Evolutionary conservation across 768 basidiomycete genomes (phyloP).

Genomic region (Trametes elegans): DNA sequence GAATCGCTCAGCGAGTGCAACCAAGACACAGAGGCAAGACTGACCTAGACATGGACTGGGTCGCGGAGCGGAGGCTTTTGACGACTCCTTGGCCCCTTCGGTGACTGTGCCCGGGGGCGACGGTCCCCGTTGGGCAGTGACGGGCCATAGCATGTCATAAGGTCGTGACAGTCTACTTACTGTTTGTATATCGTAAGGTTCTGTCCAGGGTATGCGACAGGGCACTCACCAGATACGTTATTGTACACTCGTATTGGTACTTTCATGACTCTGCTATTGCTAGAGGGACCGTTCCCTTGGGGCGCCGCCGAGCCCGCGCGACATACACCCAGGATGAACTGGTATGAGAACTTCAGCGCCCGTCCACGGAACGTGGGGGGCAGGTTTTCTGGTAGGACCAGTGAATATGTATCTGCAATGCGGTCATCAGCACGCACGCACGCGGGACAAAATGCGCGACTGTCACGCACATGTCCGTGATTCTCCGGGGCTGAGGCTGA

Average conservation of each 20-base stretch:
- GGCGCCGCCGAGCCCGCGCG: slow-evolving; percentile 41
- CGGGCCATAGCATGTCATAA: slow-evolving; percentile 86
- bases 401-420: slow-evolving; percentile 70
- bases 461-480: slow-evolving; percentile 72
- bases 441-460: background rate
- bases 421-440: background rate
- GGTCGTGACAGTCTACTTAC: slow-evolving; percentile 53
- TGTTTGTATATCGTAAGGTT: slow-evolving; percentile 17
- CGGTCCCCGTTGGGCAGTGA: slow-evolving; percentile 29
- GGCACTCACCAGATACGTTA: slow-evolving; percentile 66
- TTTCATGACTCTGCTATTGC: slow-evolving; percentile 77
- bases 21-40: background rate
- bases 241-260: slow-evolving; percentile 92
- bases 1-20: background rate
- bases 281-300: slow-evolving; percentile 38
- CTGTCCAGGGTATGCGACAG: background rate
- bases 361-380: slow-evolving; percentile 92
- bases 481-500: slow-evolving; percentile 80
- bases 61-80: background rate
- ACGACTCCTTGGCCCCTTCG: slow-evolving; percentile 4
- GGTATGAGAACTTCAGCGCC: slow-evolving; percentile 82
- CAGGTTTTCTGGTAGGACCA: slow-evolving; percentile 71
- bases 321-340: slow-evolving; percentile 86
- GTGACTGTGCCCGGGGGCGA: slow-evolving; percentile 11
- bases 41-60: slow-evolving; percentile 3